Base-by-base conservation (phyloP, 169 alveolate species). In the Cryptosporidium bovis region DNA sequence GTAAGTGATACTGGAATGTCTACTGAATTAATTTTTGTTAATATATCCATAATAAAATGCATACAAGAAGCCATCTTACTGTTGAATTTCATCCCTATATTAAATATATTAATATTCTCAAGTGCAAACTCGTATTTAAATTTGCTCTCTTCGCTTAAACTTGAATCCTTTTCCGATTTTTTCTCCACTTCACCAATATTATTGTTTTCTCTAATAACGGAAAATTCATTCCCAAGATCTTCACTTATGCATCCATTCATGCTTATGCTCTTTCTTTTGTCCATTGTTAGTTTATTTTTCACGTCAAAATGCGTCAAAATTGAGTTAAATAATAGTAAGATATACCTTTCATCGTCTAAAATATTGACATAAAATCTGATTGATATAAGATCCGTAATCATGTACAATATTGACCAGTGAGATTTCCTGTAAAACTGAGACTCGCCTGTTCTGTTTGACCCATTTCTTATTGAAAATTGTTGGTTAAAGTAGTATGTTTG, bases 351-450 rank as follows among this genome's bases (percentile, higher is more conserved):
- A 2, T 44, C 18, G 1, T 20, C 33, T 7, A 77, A 27, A 3
- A 77, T 29, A 24, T 44, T 40, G 27, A 62, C 18, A 15, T 55
- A 10, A 29, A 77, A 33, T 16, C 87, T 56, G 13, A 77, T 60
- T 12, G 71, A 60, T 16, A 77, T 40, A 16, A 77, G 29, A 24
- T 77, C 87, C 13, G 18, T 33, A 18, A 77, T 33, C 24, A 77
- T 20, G 36, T 77, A 77, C 71, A 77, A 34, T 40, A 71, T 60
- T 12, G 87, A 56, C 87, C 87, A 77, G 31, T 77, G 71, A 10
- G 87, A 60, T 18, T 48, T 77, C 51, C 64, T 77, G 64, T 77
- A 77, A 34, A 77, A 77, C 33, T 77, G 87, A 77, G 87, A 68
- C 34, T 77, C 87, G 12, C 64, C 64, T 10, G 56, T 44, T 18